These are phyloP conservation scores for Ceratopteris richardii DNA, from an alignment of 75 land plant species.

Conservation along the genomic window DNA sequence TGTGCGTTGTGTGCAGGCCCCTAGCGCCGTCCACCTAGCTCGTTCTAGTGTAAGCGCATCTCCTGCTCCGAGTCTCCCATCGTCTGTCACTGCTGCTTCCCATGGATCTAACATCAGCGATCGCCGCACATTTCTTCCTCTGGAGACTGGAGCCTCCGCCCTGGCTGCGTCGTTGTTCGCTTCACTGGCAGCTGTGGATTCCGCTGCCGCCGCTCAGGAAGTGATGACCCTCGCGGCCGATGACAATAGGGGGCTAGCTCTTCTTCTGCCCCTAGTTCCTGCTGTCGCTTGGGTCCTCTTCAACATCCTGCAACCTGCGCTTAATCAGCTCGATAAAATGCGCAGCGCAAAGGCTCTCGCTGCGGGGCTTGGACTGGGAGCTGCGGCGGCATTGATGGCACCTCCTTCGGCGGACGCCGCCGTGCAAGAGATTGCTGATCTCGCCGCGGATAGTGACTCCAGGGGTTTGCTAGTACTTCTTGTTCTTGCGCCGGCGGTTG, in stretches of 20 bases:
- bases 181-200: conserved; percentile 40
- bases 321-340: conserved; percentile 79
- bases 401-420: conserved; percentile 40
- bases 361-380: conserved; percentile 19
- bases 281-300: conserved; percentile 86
- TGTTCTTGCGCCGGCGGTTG: conserved; percentile 57
- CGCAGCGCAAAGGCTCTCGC: conserved; percentile 43
- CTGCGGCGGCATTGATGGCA: conserved; percentile 16
- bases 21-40: not conserved
- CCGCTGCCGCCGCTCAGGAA: conserved; percentile 69
- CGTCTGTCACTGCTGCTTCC: too few species aligned
- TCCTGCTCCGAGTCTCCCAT: not conserved
- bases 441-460: conserved; percentile 59
- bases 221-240: conserved; percentile 38
- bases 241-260: conserved; percentile 63
- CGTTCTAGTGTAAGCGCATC: not conserved
- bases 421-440: conserved; percentile 26
- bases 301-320: conserved; percentile 80
- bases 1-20: not conserved
- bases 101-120: not conserved
- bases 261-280: conserved; percentile 54
- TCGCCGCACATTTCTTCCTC: not conserved
- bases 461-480: conserved; percentile 62
- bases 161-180: conserved; percentile 38
- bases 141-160: not conserved